These are phyloP conservation scores for Microthyrium microscopicum DNA, from an alignment of 2,329 filamentous ascomycete genomes.

Conservation along the genomic window DNA sequence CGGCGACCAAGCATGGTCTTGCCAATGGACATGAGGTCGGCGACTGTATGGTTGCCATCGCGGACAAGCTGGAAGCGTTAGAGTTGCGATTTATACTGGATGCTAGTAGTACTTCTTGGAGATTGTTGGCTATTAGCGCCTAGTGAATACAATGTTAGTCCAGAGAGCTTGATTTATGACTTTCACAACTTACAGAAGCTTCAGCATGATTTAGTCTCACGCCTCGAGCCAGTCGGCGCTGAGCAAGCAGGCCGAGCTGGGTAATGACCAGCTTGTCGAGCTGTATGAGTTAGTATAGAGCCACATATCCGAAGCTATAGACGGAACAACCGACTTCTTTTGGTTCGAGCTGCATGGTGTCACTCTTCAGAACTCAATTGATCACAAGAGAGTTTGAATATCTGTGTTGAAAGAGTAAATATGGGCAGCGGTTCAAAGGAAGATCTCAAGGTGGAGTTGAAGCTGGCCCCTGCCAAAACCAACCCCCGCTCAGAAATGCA, in stretches of 20 bases:
- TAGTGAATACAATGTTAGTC: slow-evolving; percentile 18
- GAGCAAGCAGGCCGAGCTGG: slow-evolving; percentile 73
- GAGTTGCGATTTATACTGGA: slow-evolving; percentile 1
- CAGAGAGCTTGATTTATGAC: neutral
- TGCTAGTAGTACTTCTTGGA: slow-evolving; percentile 52
- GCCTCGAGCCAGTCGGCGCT: slow-evolving; percentile 72
- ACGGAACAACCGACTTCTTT: slow-evolving; percentile 23
- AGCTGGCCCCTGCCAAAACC: neutral
- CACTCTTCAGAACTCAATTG: neutral
- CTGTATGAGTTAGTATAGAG: slow-evolving; percentile 27
- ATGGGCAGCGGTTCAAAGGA: neutral
- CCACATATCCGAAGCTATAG: neutral
- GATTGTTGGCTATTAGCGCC: slow-evolving; percentile 71
- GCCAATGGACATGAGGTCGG: slow-evolving; percentile 84
- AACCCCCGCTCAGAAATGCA: no score
- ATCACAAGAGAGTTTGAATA: neutral
- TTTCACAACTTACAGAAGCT: slow-evolving; percentile 49
- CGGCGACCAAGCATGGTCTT: slow-evolving; percentile 84
- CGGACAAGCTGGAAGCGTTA: slow-evolving; percentile 52
- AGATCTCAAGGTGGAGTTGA: no score
- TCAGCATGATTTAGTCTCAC: slow-evolving; percentile 82
- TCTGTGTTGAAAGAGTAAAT: neutral
- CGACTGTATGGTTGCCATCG: slow-evolving; percentile 83
- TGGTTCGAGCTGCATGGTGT: slow-evolving; percentile 27
- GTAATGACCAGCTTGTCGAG: slow-evolving; percentile 92